Evolutionary conservation across 2,329 filamentous ascomycete genomes (phyloP), one percentile per base, ranked within the genome.

Genomic region (Microdochium bolleyi): DNA sequence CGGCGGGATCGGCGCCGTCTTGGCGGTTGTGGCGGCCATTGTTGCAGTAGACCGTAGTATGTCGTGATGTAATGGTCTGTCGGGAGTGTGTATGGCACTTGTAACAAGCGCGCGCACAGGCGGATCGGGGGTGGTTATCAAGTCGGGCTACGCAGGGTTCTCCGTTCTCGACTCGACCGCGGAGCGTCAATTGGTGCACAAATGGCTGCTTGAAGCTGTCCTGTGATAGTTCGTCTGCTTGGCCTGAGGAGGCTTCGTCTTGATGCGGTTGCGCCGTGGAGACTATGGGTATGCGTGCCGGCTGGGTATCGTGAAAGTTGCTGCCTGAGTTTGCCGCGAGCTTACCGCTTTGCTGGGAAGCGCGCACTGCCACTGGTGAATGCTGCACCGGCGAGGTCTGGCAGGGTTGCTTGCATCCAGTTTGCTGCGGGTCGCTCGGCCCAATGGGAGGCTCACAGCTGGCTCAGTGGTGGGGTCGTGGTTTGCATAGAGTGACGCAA

Each of bases 1-100:
- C 48, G 88, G 87, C 55, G 84, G 73, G 50, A 80, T 74, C 19
- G 77, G 70, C 49, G 78, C 73, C 52, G 76, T 79, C 75, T 74
- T 82, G 61, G 71, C 66, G 55, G 62, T 61, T 16, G 64, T 55
- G 22, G 66, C 61, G 52, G 60, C 41, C 41, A 46, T 46, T 46
- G 41, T 19, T 46, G 19, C 34, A 16, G 34, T 34, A 8, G 30
- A 8, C 8, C 30, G 14, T 8, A 34, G 30, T 34, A 14, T 34
- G 30, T 14, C 14, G 30, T 34, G 30, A n/a, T 34, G 30, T 8
- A 34, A 34, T 34, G 30, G 8, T 8, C 8, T 34, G 30, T 34
- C 8, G 8, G 30, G 30, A 34, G 14, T 34, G 30, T 8, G 8
- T 34, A n/a, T n/a, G n/a, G n/a, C n/a, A n/a, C n/a, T n/a, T n/a